Conservation (phyloP, 805 yeast genomes). For the Metschnikowia continentalis region DNA sequence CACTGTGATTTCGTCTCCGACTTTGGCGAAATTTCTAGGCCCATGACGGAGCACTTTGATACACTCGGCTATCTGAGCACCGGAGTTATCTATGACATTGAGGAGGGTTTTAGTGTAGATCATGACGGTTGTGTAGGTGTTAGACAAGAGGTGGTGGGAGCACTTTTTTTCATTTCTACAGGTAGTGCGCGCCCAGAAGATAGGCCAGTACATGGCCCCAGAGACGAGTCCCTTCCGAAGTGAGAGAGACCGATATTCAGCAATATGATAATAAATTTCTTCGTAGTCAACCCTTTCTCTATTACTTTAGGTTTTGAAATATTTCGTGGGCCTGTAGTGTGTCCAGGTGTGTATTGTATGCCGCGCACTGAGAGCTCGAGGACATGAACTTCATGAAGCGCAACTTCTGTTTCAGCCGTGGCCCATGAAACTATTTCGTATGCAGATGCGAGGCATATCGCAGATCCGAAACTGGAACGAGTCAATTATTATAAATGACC, state of each 20-base stretch:
- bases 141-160: background rate
- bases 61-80: constrained; percentile 93
- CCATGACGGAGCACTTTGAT: constrained; percentile 90
- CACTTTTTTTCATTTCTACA: constrained; percentile 1
- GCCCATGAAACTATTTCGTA: background rate
- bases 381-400: background rate
- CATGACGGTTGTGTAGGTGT: constrained; percentile 42
- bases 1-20: constrained; percentile 91
- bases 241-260: background rate
- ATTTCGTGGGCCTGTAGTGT: background rate
- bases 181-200: constrained; percentile 3
- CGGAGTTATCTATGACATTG: constrained; percentile 92
- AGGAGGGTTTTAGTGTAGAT: constrained; percentile 82
- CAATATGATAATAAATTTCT: too few relatives aligned
- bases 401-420: background rate
- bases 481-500: constrained; percentile 33
- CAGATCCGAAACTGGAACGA: constrained; percentile 27
- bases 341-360: background rate
- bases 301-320: too few relatives aligned
- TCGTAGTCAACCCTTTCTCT: too few relatives aligned
- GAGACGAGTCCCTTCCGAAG: background rate
- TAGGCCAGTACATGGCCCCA: background rate
- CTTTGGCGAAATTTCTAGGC: constrained; percentile 74
- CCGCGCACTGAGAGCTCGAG: background rate
- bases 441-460: constrained; percentile 2